Base-by-base conservation (phyloP, 495 filamentous ascomycete species). In the Podospora australis region DNA sequence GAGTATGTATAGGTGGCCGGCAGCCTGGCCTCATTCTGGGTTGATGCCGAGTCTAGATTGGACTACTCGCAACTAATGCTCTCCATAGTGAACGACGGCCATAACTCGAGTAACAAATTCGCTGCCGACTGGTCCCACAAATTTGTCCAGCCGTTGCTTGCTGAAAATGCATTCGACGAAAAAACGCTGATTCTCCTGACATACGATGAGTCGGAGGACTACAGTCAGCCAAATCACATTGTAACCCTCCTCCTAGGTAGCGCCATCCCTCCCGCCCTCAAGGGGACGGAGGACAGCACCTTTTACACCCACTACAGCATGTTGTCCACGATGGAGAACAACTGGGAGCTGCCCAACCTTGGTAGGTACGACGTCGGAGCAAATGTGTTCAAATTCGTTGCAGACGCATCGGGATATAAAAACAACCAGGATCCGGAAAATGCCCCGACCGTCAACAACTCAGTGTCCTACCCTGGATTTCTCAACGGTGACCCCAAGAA, bases 221-320 rank as follows among this genome's bases (percentile, higher is more conserved):
- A 85, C 63, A 43, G 59, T 1, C 53, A 70, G 35, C 70, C 72
- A 0, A 86, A 86, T 63, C 69, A 69, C 22, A 77, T 86, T 34
- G 79, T 74, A 43, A 79, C 76, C 35, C 59, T 86, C 57, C 70
- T 87, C 4, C 64, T 86, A 17, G 83, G 83, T 21, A 81, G 66
- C 44, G 82, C 82, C 23, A 63, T 87, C 6, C 81, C 82, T 6
- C 45, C 67, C 3, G 51, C 71, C 19, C 66, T 81, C 8, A 73
- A 71, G 54, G 80, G 80, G 22, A 82, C 79, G 9, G 64, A 58
- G 22, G 83, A 87, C 50, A 59, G 77, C 60, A 84, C 79, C 10
- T 82, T 86, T 62, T 86, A 86, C 62, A 85, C 79, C 10, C 83
- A 86, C 62, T 86, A 82, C 71, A 84, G 81, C 21, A 73, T 79